Evolutionary conservation across 2,329 filamentous ascomycete species (phyloP), one percentile per base, ranked within the genome.

Genomic region (Talaromyces sp.): DNA sequence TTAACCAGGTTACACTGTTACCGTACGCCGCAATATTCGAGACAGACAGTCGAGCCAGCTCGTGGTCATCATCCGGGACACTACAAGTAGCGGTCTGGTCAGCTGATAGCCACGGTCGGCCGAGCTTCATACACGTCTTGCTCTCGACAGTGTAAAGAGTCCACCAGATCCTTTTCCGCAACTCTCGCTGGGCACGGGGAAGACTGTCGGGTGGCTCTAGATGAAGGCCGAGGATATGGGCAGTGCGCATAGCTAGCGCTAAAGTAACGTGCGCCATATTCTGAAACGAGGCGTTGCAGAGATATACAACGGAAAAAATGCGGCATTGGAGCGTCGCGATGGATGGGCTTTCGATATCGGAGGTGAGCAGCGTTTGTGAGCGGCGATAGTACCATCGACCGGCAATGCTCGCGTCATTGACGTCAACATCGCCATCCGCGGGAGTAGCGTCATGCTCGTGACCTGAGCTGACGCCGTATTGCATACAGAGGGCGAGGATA

Each of bases 161-260:
- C 81, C 81, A 84, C 82, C 82, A 85, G 12, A 84, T 61, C 0
- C 81, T 73, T 63, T 77, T 80, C 4, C 79, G 77, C 61, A 81
- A 67, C 63, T 83, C 80, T 19, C 74, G 65, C 54, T 79, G 68
- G 0, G 61, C 55, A 3, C 58, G 62, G 0, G 76, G 67, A 54
- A 79, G 61, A 54, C 67, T 62, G 9, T 62, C 59, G 0, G 75
- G 69, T 1, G 81, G 80, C 31, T 83, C 79, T 0, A 76, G 64
- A 66, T 83, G 80, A 3, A 83, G 69, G 0, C 81, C 80, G 0
- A 83, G 67, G 41, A 79, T 76, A 48, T 80, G 73, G 3, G 80
- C 81, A 1, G 73, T 77, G 10, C 80, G 74, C 1, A 81, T 70
- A 0, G 79, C 78, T 24, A 75, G 66, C 0, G 73, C 75, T 7